A percentile compares a stretch with the other conserved stretches of the same genome.
phyloP scores from a whole-genome alignment of 495 filamentous ascomycete genomes.

The Sphaerosporella brunnea region DNA sequence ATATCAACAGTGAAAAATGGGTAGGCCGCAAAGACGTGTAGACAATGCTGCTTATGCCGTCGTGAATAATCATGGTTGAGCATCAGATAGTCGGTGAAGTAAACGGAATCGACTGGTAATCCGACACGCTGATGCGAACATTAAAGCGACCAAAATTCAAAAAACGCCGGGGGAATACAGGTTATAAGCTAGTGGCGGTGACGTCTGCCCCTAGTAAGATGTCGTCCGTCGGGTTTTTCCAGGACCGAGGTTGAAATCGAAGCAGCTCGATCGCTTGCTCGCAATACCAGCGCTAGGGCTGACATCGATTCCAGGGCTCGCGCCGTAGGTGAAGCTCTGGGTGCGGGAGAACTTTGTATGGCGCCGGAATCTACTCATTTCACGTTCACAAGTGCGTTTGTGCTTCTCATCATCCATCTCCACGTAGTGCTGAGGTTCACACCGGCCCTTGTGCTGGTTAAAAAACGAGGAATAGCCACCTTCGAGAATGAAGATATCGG shows the following conservation, averaged over 20 bases:
- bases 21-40: background rate
- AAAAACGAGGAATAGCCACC: conserved; percentile 95
- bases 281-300: background rate
- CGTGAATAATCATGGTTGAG: background rate
- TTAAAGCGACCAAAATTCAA: background rate
- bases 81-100: background rate
- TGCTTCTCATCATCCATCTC: conserved; percentile 87
- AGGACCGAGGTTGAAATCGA: background rate
- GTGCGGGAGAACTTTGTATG: conserved; percentile 61
- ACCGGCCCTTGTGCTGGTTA: conserved; percentile 51
- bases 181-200: background rate
- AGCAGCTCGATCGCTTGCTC: background rate
- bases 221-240: background rate
- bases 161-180: background rate
- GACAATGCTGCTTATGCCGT: background rate
- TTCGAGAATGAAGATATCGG: conserved; percentile 90
- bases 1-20: background rate
- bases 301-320: background rate
- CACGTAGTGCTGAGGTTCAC: conserved; percentile 86
- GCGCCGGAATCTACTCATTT: conserved; percentile 72
- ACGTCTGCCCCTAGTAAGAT: background rate
- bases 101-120: background rate
- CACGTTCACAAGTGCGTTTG: conserved; percentile 76
- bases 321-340: conserved; percentile 79
- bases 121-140: background rate